Base-by-base conservation (phyloP, 2,329 filamentous ascomycete species). In the Westerdykella aurantiaca region DNA sequence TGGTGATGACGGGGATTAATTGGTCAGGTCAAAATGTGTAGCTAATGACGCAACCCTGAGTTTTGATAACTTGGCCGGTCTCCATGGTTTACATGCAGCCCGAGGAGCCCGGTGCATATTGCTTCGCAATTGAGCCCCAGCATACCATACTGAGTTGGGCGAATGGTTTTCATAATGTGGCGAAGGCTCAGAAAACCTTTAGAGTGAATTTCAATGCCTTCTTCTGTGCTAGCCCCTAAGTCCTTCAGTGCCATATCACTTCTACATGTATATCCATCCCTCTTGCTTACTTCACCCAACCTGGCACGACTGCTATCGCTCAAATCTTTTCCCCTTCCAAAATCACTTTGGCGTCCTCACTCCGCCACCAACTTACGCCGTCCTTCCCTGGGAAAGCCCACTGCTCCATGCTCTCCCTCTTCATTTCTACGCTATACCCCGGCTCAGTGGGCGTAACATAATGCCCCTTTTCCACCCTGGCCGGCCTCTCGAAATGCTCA, bases 381-480 rank as follows among this genome's bases (percentile, higher is more conserved):
- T 83, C 76, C 59, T 83, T 79, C 6, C 88, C 88, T 1, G 88
- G 89, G 66, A 81, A 95, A 39, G 78, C 77, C 63, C 77, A 95
- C 55, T 69, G 69, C 51, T 89, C 86, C 88, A 95, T 93, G 66
- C 86, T 93, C 53, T 83, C 86, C 3, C 81, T 70, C 79, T 87
- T 91, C 88, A 95, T 95, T 79, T 95, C 88, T 2, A 95, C 89
- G 61, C 86, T 90, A 68, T 95, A 95, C 0, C 89, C 89, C 0
- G 89, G 77, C 63, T 88, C 82, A 50, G 72, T 83, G 0, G 90
- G 89, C 1, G 90, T 95, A 53, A 86, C 85, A 71, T 94, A 94
- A 69, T 88, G 93, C 4, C 89, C 90, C 53, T 89, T 83, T 70
- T 83, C 81, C 58, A 95, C 88, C 44, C 83, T 78, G 2, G 82